Base-by-base conservation (phyloP, 495 filamentous ascomycete species). In the Polyplosphaeria fusca region DNA sequence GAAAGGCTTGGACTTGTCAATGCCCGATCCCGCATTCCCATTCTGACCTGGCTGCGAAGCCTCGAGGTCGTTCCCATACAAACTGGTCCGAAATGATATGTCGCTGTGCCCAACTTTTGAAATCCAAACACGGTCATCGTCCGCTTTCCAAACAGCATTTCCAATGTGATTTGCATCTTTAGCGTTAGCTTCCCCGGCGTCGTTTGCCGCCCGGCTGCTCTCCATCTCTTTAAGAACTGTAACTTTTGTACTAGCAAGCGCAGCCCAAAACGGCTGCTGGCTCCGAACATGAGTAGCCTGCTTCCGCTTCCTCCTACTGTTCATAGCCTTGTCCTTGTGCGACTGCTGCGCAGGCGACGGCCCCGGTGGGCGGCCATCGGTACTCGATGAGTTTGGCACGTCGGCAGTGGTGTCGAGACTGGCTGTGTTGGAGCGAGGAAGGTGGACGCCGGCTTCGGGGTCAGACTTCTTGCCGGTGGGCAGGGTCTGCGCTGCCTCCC, bases 151-250 rank as follows among this genome's bases (percentile, higher is more conserved):
- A 41, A 88, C 82, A 61, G 87, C 85, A 56, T 85, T 87, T 60
- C 89, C 89, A 44, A 92, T 79, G 67, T 91, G 87, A 65, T 86
- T 79, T 44, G 81, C 83, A 66, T 92, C 88, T 48, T 84, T 89
- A 55, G 82, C 86, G 71, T 88, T 79, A 65, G 86, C 79, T 69
- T 87, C 79, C 47, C 78, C 75, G 56, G 87, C 84, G 76, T 95
- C 76, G 27, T 84, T 83, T 41, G 87, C 77, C 30, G 86, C 82
- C 68, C 89, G 85, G 50, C 86, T 88, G 71, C 91, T 82, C 67
- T 95, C 90, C 68, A 90, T 91, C 75, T 95, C 91, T 67, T 93
- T 91, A 66, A 91, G 83, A 66, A 95, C 86, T 40, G 91, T 91
- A 63, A 95, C 90, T 72, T 95, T 96, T 50, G 88, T 94, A 70